Percentiles rank a stretch among this genome's conserved stretches.
phyloP scores from a whole-genome alignment of 306 rosid species.

The Citrullus colocynthis region DNA sequence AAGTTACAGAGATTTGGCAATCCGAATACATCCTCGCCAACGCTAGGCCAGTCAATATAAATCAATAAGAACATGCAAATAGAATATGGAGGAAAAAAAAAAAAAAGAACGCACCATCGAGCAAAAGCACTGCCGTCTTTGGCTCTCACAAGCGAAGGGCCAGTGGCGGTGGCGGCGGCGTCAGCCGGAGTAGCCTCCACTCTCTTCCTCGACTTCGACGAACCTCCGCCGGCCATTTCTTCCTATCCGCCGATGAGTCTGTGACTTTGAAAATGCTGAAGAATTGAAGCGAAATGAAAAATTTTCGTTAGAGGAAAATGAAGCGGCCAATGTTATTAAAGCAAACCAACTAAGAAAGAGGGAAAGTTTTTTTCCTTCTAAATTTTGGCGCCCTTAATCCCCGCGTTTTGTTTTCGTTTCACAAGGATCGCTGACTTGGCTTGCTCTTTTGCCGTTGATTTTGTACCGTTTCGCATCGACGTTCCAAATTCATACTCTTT shows the following conservation, averaged over 20 bases:
- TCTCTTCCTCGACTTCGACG: slow-evolving; percentile 43
- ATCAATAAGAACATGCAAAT: background rate
- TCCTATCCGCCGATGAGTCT: background rate
- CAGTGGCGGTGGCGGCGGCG: slow-evolving; percentile 10
- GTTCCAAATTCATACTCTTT: background rate
- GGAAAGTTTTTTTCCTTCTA: background rate
- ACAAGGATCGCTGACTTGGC: background rate
- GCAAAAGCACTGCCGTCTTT: slow-evolving; percentile 87
- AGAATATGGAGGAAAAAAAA: too few relatives aligned
- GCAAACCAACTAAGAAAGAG: background rate
- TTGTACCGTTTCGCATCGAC: background rate
- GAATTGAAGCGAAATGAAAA: background rate
- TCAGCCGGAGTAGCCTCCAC: slow-evolving; percentile 56
- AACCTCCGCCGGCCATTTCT: slow-evolving; percentile 30
- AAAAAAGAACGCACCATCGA: slow-evolving; percentile 31
- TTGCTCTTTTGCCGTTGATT: background rate
- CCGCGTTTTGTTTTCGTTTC: background rate
- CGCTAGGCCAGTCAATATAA: background rate
- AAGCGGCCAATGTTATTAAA: background rate
- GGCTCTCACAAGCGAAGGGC: slow-evolving; percentile 39
- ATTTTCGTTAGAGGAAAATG: background rate
- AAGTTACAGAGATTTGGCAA: background rate
- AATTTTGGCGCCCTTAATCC: slow-evolving; percentile 6
- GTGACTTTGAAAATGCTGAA: background rate
- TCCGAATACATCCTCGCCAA: background rate